Percentiles rank a stretch among this genome's conserved stretches.
Evolutionary conservation across 1,284 basidiomycete genomes (phyloP).

Genomic region (Trichosporon ovoides): DNA sequence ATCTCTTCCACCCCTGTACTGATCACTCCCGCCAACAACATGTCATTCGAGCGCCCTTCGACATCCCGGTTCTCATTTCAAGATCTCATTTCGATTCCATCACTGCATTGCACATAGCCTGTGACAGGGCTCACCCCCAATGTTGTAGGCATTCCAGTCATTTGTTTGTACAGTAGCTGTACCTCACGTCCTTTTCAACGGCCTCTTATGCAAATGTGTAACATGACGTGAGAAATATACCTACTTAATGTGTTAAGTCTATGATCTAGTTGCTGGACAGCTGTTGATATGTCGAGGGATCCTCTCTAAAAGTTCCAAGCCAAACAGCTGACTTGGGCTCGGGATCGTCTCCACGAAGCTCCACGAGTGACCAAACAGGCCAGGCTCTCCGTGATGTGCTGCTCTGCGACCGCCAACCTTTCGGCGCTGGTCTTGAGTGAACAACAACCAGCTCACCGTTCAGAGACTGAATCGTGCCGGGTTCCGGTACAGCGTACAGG

Average conservation of each 20-base stretch:
- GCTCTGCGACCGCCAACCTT: background rate
- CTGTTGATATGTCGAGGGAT: background rate
- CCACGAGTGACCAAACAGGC: background rate
- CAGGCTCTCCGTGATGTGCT: background rate
- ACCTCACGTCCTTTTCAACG: background rate
- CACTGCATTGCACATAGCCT: conserved; percentile 2
- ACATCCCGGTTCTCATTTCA: background rate
- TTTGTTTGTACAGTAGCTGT: conserved; percentile 3
- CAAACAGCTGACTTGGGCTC: background rate
- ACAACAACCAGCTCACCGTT: background rate
- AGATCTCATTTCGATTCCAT: background rate
- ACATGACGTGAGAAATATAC: background rate
- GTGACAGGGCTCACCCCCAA: background rate
- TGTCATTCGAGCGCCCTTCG: no score
- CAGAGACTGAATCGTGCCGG: background rate
- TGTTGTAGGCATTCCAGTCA: conserved; percentile 1
- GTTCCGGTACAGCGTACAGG: background rate
- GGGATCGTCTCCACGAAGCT: background rate
- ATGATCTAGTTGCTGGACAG: background rate
- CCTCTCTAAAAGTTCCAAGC: background rate
- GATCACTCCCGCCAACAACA: no score
- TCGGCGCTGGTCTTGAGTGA: background rate
- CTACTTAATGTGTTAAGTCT: background rate
- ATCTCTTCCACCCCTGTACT: no score
- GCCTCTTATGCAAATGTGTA: background rate